Base-by-base conservation (phyloP, 2,329 filamentous ascomycete species). In the Phialophora chinensis region DNA sequence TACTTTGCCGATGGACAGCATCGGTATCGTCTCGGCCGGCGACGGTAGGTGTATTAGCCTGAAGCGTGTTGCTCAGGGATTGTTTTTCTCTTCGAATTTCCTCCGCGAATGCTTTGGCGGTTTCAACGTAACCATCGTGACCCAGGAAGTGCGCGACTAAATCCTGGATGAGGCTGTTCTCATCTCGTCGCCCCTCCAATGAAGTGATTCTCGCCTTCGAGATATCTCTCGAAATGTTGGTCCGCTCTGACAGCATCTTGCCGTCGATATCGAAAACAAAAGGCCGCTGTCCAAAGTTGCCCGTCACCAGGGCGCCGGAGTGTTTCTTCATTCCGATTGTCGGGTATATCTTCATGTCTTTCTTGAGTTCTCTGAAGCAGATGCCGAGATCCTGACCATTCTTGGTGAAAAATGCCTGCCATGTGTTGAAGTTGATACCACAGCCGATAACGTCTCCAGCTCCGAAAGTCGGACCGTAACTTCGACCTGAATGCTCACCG, bases 51-150 rank as follows among this genome's bases (percentile, higher is more conserved):
- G 88, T 69, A 87, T 80, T n/a, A 81, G 82, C 71, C 25, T 72
- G 75, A 44, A 86, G 79, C 63, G 87, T 86, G 52, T 87, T 83
- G 68, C 85, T 86, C 63, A 97, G 79, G 8, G 91, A 88, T 73
- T 86, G 82, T 73, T 91, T 90, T 76, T 97, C 91, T 17, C 85
- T 81, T 62, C 87, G 85, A 29, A 96, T 88, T 74, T 98, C 94
- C 72, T 90, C 85, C 3, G 91, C 88, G 82, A 99, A 98, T 0
- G 92, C 92, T 69, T 89, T 87, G 8, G 93, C 93, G 0, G 94
- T 97, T 72, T 97, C 94, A 7, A 97, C 90, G 72, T 97, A 98
- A 66, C 95, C 95, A 74, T 98, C 95, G 73, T 98, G 94, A 44
- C 93, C 91, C 14, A 99, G 82, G 72, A 96, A 98, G 78, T 97